Conservation (phyloP, 2,329 filamentous ascomycete species). For the Cytospora piceae region DNA sequence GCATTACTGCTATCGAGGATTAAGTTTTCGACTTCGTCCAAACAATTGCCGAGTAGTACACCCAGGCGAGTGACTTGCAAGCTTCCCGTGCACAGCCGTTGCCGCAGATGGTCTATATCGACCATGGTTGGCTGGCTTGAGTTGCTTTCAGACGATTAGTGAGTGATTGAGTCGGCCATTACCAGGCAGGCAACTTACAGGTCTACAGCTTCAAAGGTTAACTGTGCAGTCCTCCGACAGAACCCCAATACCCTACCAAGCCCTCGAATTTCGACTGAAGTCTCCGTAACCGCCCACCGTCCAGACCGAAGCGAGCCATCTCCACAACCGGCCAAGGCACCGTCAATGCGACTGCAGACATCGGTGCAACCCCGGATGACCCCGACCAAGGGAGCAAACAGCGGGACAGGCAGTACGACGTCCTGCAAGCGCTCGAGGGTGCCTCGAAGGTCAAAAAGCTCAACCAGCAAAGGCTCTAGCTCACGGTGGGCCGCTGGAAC, state of each 20-base stretch:
- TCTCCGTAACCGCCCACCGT: constrained; percentile 27
- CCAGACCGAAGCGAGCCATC: constrained; percentile 17
- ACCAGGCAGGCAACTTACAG: constrained; percentile 16
- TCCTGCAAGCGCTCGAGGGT: constrained; percentile 17
- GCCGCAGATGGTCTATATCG: constrained; percentile 21
- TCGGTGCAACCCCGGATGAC: constrained; percentile 24
- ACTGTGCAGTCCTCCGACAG: constrained; percentile 24
- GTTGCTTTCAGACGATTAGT: background rate
- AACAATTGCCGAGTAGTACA: constrained; percentile 18
- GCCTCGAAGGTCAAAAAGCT: constrained; percentile 18
- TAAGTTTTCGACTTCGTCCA: constrained; percentile 25
- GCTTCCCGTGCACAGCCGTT: constrained; percentile 6
- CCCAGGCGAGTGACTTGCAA: constrained; percentile 7
- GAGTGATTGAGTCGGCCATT: background rate
- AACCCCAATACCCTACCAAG: constrained; percentile 19
- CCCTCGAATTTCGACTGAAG: constrained; percentile 17
- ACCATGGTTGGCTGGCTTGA: background rate
- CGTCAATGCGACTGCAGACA: constrained; percentile 23
- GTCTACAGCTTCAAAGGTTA: constrained; percentile 20
- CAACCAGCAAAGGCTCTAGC: constrained; percentile 23
- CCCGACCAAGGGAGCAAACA: constrained; percentile 13
- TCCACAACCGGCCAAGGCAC: constrained; percentile 21
- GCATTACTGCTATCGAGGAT: background rate
- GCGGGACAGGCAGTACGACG: background rate
- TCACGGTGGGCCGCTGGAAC: constrained; percentile 26